phyloP scores from a whole-genome alignment of 2,329 filamentous ascomycete species.

The Xylariaceae sp. region DNA sequence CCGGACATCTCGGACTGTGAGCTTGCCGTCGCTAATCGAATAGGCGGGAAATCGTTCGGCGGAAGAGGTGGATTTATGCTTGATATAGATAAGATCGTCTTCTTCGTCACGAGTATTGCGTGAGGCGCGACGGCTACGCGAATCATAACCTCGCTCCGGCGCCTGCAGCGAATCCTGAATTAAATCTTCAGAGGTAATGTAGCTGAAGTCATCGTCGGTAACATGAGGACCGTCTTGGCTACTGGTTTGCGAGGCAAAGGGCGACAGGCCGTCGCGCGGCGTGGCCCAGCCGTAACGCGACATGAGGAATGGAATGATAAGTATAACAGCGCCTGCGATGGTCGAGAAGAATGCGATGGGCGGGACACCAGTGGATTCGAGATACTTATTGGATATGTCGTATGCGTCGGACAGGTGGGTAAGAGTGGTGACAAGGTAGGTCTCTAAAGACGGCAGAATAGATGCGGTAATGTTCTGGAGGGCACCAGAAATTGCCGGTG shows the following conservation, averaged over 20 bases:
- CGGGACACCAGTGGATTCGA: slow-evolving; percentile 47
- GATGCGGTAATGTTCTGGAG: slow-evolving; percentile 53
- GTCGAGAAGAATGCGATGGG: slow-evolving; percentile 47
- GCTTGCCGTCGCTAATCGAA: slow-evolving; percentile 67
- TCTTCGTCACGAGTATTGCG: slow-evolving; percentile 47
- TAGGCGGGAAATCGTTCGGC: slow-evolving; percentile 69
- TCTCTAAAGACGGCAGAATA: slow-evolving; percentile 43
- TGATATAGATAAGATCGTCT: slow-evolving; percentile 66
- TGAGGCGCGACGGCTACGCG: slow-evolving; percentile 32
- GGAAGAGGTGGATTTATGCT: slow-evolving; percentile 60
- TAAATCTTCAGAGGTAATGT: slow-evolving; percentile 75
- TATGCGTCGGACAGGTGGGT: slow-evolving; percentile 45
- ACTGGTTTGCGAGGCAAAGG: slow-evolving; percentile 43
- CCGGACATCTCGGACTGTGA: slow-evolving; percentile 61
- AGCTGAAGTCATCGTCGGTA: slow-evolving; percentile 71
- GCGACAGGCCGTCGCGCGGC: slow-evolving; percentile 43
- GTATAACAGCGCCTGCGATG: slow-evolving; percentile 42
- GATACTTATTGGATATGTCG: slow-evolving; percentile 46
- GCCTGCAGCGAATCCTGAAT: slow-evolving; percentile 37
- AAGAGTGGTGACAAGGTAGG: slow-evolving; percentile 50
- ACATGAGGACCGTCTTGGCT: slow-evolving; percentile 53
- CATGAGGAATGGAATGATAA: slow-evolving; percentile 50
- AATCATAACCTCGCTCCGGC: slow-evolving; percentile 39
- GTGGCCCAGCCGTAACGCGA: slow-evolving; percentile 49
- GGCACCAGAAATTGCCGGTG: slow-evolving; percentile 59